These are phyloP conservation scores for Trichoderma pleuroti DNA, from an alignment of 2,329 filamentous ascomycete species.

Conservation along the genomic window DNA sequence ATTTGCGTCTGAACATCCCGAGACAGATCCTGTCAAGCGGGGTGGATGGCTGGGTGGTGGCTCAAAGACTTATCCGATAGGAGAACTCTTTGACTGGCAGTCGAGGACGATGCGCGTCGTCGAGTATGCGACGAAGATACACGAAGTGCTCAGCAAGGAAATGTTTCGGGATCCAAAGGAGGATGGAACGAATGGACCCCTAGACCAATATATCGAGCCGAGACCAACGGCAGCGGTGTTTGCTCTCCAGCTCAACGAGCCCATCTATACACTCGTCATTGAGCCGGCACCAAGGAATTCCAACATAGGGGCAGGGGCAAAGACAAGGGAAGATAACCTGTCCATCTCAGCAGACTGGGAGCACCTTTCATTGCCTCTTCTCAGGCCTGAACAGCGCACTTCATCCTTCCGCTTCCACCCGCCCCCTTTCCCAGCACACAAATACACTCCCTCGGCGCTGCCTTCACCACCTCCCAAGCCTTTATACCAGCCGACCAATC, in stretches of 20 bases:
- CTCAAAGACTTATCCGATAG: neutral
- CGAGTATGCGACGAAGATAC: neutral
- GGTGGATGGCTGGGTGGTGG: neutral
- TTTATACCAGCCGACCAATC: neutral
- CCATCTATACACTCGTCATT: neutral
- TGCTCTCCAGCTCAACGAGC: neutral
- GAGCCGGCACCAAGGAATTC: neutral
- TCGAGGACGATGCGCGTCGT: neutral
- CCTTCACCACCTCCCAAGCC: neutral
- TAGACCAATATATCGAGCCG: neutral
- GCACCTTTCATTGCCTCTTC: neutral
- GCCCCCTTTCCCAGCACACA: neutral
- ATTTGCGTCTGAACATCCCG: neutral
- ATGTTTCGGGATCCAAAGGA: neutral
- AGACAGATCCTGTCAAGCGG: neutral
- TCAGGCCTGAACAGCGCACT: neutral
- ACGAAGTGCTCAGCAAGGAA: neutral
- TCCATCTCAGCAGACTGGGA: neutral
- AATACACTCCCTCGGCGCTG: neutral
- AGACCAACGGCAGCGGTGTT: neutral
- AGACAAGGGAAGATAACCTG: neutral
- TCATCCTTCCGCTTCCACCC: neutral
- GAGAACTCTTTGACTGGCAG: neutral
- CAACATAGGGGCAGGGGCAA: neutral
- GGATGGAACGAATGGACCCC: neutral